phyloP scores from a whole-genome alignment of 352 stramenopile species.

The Elongisporangium anandrum region DNA sequence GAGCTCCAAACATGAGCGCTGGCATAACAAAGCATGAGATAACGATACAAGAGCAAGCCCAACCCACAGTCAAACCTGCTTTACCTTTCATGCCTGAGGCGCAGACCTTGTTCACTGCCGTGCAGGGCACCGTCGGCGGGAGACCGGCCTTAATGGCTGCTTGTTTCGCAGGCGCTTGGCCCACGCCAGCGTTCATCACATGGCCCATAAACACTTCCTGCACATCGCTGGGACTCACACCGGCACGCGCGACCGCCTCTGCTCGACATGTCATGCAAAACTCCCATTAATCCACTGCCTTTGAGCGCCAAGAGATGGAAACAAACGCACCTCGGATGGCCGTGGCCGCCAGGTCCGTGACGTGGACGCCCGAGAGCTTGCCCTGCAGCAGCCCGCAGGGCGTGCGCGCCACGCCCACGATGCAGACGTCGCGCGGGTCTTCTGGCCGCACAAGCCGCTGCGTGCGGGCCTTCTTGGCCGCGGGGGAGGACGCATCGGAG shows the following conservation, averaged over 20 bases:
- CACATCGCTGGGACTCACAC: constrained; percentile 54
- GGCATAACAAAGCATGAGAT: background rate
- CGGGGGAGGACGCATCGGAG: constrained; percentile 10
- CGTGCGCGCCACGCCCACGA: constrained; percentile 93
- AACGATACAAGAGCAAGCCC: background rate
- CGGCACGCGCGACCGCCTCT: constrained; percentile 45
- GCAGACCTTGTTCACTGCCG: constrained; percentile 98
- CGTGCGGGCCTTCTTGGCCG: constrained; percentile 13
- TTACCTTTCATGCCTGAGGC: constrained; percentile 89
- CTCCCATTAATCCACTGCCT: background rate
- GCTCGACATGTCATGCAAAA: constrained; percentile 2
- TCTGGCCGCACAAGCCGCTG: background rate
- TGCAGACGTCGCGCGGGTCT: constrained; percentile 77
- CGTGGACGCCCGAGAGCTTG: constrained; percentile 77
- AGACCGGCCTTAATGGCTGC: constrained; percentile 74
- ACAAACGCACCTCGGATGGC: constrained; percentile 65
- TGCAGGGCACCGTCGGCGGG: constrained; percentile 83
- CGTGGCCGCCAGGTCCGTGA: constrained; percentile 82
- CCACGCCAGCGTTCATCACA: constrained; percentile 91
- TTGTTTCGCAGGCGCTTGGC: constrained; percentile 94
- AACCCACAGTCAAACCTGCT: background rate
- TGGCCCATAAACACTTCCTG: constrained; percentile 95
- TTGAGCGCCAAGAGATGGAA: background rate
- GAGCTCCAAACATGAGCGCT: constrained; percentile 78
- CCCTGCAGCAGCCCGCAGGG: constrained; percentile 92